Base-by-base conservation (phyloP, 768 basidiomycete genomes). In the Suillus placidus region DNA sequence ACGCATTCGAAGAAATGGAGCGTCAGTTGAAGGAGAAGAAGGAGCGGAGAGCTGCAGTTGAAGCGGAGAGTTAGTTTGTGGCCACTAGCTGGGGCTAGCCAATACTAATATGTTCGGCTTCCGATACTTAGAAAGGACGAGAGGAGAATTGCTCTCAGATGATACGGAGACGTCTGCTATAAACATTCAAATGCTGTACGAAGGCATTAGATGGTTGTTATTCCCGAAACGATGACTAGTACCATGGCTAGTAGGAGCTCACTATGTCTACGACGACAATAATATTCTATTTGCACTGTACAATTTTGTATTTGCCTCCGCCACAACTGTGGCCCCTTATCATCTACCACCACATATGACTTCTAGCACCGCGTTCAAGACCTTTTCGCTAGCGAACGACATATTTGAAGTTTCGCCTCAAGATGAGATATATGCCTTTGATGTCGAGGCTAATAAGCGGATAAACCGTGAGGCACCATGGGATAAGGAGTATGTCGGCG, bases 351-450 rank as follows among this genome's bases (percentile, higher is more conserved):
- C 55, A 74, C 49, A 51, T 51, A 51, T 74, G 72, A 78, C 81
- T 23, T 83, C 88, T 63, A 81, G 82, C 61, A 88, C 83, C 51
- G 91, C 93, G 30, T 82, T 90, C 67, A 85, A 90, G 76, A 85
- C 89, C 2, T 95, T 94, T 77, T 85, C 85, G 9, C 78, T 95
- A 34, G 77, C 81, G 12, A 95, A 95, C 72, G 83, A 92, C 66
- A 81, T 94, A 32, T 76, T 84, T 32, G 87, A 93, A 56, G 76
- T 94, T 60, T 85, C 90, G 0, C 85, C 88, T 6, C 86, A 92
- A 71, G 93, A 95, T 73, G 86, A 89, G 73, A 93, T 96, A 61
- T 94, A 89, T 79, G 84, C 82, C 37, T 94, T 85, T 67, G 91
- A 94, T 74, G 80, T 79, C 12, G 88, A 86, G 34, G 88, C 82